Base-by-base conservation (phyloP, 768 basidiomycete species). In the Amanita polypyramis region DNA sequence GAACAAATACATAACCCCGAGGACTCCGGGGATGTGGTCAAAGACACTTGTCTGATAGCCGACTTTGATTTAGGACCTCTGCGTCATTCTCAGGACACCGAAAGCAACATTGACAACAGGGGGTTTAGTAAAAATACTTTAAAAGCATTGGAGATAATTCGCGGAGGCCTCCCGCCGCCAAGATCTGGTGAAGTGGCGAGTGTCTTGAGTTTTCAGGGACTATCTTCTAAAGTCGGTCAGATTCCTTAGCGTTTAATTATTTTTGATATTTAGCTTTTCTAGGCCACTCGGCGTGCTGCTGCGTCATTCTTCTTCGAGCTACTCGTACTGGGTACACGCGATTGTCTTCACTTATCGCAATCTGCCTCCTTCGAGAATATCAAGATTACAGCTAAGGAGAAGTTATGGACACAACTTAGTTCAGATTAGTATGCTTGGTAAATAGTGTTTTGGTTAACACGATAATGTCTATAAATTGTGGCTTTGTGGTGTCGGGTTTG, bases 231-330 rank as follows among this genome's bases (percentile, higher is more conserved):
- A 85, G 54, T 89, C 89, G 72, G 90, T 87, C 51, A 35, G 65
- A 45, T 30, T n/a, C 25, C 41, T 29, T 20, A 12, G 14, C 20
- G 40, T 20, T 46, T 10, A 32, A 19, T 9, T 41, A 14, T 23
- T 43, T n/a, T 12, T 51, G 38, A 45, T 47, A 34, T 53, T 11
- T 43, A 7, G 33, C 43, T 30, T 43, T 42, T 27, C 11, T 55
- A 94, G 89, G 85, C 92, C 10, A 86, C 90, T 8, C 83, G 89
- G 40, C 80, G 91, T 35, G 96, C 93, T 10, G 92, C 95, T 1
- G 80, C 95, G 1, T 82, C 91, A 1, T 97, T 99, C 72, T 99
- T 99, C 74, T 99, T 99, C 61, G 96, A 99, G 64, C 66, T 97
- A 29, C 81, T 99, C 23, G 91, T 98, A 1, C 78, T 99, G 1